phyloP scores from a whole-genome alignment of 2,329 filamentous ascomycete genomes.

The Thelonectria blattea region DNA sequence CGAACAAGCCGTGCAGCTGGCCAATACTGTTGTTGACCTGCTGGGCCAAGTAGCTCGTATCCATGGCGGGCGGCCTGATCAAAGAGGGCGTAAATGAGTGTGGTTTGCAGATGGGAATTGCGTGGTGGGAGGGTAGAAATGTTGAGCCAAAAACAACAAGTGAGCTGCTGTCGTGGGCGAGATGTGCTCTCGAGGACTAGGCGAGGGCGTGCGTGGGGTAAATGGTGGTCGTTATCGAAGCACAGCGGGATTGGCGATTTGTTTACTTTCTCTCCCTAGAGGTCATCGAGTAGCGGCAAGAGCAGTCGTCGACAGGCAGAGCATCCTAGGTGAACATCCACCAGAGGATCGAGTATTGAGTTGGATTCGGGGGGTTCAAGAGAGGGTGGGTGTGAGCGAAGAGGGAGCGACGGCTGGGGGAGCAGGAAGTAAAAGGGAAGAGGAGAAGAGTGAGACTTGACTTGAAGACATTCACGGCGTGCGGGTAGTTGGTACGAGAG shows the following conservation, averaged over 20 bases:
- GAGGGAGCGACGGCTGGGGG: not conserved
- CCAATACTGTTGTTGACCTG: conserved; percentile 94
- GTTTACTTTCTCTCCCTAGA: conserved; percentile 39
- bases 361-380: not conserved
- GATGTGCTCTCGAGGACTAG: not conserved
- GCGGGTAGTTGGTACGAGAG: conserved; percentile 1
- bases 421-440: conserved; percentile 12
- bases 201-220: conserved; percentile 12
- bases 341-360: not conserved
- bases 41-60: conserved; percentile 89
- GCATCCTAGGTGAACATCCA: conserved; percentile 35
- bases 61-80: conserved; percentile 61
- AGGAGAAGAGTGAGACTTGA: conserved; percentile 32
- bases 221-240: conserved; percentile 24
- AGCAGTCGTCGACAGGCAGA: conserved; percentile 32
- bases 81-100: conserved; percentile 23
- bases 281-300: conserved; percentile 36
- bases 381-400: conserved; percentile 17
- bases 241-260: conserved; percentile 16
- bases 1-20: conserved; percentile 92
- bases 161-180: conserved; percentile 6
- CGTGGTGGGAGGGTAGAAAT: conserved; percentile 12
- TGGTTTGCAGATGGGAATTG: conserved; percentile 20
- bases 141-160: conserved; percentile 21
- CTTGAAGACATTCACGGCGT: conserved; percentile 34